Percentiles rank a stretch among this genome's conserved stretches.
phyloP scores from a whole-genome alignment of 306 rosid species.

The Purshia tridentata region DNA sequence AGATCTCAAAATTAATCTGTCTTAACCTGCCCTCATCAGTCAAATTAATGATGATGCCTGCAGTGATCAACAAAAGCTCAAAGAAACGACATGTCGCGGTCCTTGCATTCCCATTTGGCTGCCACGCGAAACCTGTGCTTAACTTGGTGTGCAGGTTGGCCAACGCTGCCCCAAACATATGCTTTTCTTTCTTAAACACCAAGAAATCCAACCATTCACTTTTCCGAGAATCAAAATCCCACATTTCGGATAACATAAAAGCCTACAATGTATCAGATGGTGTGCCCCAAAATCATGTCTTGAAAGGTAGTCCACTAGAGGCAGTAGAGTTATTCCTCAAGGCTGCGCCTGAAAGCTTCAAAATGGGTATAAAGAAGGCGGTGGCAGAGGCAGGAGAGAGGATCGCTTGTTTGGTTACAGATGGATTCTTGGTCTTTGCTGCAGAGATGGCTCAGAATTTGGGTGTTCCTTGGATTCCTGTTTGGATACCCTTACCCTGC shows the following conservation, averaged over 20 bases:
- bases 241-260: constrained; percentile 18
- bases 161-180: constrained; percentile 20
- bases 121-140: constrained; percentile 27
- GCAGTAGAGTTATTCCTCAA: constrained; percentile 30
- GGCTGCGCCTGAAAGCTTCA: constrained; percentile 29
- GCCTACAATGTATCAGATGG: constrained; percentile 31
- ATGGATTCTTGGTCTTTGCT: constrained; percentile 15
- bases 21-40: background rate
- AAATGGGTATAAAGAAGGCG: constrained; percentile 23
- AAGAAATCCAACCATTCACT: constrained; percentile 14
- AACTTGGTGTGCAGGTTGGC: constrained; percentile 33
- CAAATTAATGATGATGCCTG: background rate
- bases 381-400: constrained; percentile 11
- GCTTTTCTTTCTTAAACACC: constrained; percentile 38
- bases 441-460: constrained; percentile 30
- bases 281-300: constrained; percentile 21
- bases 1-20: no score
- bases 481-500: constrained; percentile 34
- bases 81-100: constrained; percentile 21
- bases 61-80: background rate
- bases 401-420: constrained; percentile 30
- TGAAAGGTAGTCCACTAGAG: constrained; percentile 19
- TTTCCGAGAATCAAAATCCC: background rate
- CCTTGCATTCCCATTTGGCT: constrained; percentile 37
- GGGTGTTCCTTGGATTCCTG: constrained; percentile 46